Evolutionary conservation across 805 yeast genomes (phyloP).

Genomic region (Jamesozyma spencerorum): DNA sequence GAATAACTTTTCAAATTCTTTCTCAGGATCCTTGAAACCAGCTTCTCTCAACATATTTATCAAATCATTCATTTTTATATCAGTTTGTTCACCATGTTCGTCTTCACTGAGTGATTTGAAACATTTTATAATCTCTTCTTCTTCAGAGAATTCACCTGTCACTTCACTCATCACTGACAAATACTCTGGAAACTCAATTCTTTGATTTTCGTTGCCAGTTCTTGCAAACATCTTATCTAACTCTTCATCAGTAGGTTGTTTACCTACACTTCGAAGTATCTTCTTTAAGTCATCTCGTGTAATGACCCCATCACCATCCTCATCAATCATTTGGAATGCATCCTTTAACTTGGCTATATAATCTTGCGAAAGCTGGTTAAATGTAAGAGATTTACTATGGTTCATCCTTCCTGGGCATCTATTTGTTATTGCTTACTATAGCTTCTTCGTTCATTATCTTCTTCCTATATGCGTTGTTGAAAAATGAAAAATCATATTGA

Average conservation of each 20-base stretch:
- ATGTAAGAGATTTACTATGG: slow-evolving; percentile 26
- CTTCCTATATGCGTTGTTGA: not conserved
- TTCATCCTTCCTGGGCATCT: slow-evolving; percentile 16
- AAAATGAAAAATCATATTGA: not conserved
- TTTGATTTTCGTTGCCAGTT: slow-evolving; percentile 10
- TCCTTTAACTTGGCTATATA: slow-evolving; percentile 62
- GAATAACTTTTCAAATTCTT: slow-evolving; percentile 43
- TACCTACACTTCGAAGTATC: slow-evolving; percentile 46
- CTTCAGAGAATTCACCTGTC: slow-evolving; percentile 42
- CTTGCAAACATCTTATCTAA: slow-evolving; percentile 42
- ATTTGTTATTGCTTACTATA: not conserved
- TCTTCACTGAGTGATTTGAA: slow-evolving; percentile 38
- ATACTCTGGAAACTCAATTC: slow-evolving; percentile 55
- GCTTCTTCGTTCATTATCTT: not conserved
- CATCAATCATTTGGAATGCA: slow-evolving; percentile 72
- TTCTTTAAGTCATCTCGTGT: slow-evolving; percentile 45
- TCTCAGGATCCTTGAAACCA: slow-evolving; percentile 30
- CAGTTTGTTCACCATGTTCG: slow-evolving; percentile 4
- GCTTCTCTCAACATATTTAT: slow-evolving; percentile 41
- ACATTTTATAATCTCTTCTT: slow-evolving; percentile 49
- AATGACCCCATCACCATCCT: slow-evolving; percentile 66
- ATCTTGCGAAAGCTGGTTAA: slow-evolving; percentile 43
- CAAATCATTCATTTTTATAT: slow-evolving; percentile 41
- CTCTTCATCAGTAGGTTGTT: slow-evolving; percentile 34
- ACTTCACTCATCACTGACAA: slow-evolving; percentile 52